A percentile compares a stretch with the other conserved stretches of the same genome.
These are phyloP conservation scores for Onygena corvina DNA, from an alignment of 2,329 filamentous ascomycete genomes.

Conservation along the genomic window DNA sequence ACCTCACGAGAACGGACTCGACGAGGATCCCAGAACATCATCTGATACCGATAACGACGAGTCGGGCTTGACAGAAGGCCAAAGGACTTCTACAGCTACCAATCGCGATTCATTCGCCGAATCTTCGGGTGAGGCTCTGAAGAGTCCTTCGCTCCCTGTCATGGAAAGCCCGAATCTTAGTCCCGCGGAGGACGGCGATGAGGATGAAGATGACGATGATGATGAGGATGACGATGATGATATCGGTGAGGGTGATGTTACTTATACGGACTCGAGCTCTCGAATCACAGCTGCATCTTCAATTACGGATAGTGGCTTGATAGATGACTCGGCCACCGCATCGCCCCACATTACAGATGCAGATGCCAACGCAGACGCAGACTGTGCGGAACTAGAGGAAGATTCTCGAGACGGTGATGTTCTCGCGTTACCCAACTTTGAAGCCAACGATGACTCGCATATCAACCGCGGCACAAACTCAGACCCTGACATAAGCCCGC, in stretches of 20 bases:
- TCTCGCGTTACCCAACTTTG: not conserved
- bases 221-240: slow-evolving; percentile 1
- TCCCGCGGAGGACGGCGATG: slow-evolving; percentile 8
- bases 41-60: slow-evolving; percentile 8
- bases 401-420: not conserved
- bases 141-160: slow-evolving; percentile 13
- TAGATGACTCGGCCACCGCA: not conserved
- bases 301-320: not conserved
- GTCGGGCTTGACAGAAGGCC: slow-evolving; percentile 9
- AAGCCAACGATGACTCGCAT: not conserved
- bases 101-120: slow-evolving; percentile 10
- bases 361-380: not conserved
- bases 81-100: slow-evolving; percentile 7
- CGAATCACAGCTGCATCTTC: slow-evolving; percentile 2
- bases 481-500: not conserved
- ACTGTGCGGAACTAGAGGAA: not conserved
- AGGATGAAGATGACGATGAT: slow-evolving; percentile 3
- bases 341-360: not conserved
- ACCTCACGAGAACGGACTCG: slow-evolving; percentile 3
- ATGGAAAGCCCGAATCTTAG: slow-evolving; percentile 5
- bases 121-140: slow-evolving; percentile 11
- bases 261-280: slow-evolving; percentile 9
- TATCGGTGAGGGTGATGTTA: slow-evolving; percentile 6
- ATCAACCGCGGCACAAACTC: not conserved
- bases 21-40: slow-evolving; percentile 1